A percentile compares a stretch with the other conserved stretches of the same genome.
Conservation (phyloP, 2,329 filamentous ascomycete species). For the Fusarium torulosum region DNA sequence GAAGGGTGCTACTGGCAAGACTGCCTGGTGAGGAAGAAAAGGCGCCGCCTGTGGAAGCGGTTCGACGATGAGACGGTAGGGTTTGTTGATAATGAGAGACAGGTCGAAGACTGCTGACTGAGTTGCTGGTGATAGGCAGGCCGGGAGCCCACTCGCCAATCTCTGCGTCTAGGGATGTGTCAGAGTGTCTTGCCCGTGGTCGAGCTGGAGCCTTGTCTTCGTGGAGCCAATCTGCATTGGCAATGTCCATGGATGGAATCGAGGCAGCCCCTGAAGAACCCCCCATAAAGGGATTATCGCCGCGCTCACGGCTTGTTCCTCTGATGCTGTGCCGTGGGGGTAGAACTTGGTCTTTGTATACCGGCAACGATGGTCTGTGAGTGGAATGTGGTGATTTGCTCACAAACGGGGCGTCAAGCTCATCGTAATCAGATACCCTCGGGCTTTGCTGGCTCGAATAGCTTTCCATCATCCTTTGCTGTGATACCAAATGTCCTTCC, state of each 20-base stretch:
- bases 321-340: conserved; percentile 1
- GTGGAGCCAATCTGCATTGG: conserved; percentile 29
- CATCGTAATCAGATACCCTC: conserved; percentile 12
- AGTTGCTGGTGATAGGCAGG: conserved; percentile 32
- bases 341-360: neutral
- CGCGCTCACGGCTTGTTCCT: conserved; percentile 11
- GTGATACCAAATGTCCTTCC: neutral
- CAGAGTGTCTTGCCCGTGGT: conserved; percentile 24
- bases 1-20: conserved; percentile 29
- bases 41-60: conserved; percentile 23
- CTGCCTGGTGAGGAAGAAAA: conserved; percentile 36
- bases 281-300: conserved; percentile 36
- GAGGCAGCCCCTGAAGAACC: conserved; percentile 18
- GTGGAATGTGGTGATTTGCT: neutral
- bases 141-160: conserved; percentile 31
- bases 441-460: conserved; percentile 10
- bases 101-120: conserved; percentile 29
- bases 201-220: conserved; percentile 4
- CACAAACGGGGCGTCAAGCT: neutral
- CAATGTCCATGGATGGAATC: conserved; percentile 25
- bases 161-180: conserved; percentile 30
- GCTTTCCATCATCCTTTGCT: neutral
- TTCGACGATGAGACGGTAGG: conserved; percentile 7
- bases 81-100: neutral
- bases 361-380: neutral